Evolutionary conservation across 257 asterid genomes (phyloP).

Genomic region (Nicotiana obtusifolia): DNA sequence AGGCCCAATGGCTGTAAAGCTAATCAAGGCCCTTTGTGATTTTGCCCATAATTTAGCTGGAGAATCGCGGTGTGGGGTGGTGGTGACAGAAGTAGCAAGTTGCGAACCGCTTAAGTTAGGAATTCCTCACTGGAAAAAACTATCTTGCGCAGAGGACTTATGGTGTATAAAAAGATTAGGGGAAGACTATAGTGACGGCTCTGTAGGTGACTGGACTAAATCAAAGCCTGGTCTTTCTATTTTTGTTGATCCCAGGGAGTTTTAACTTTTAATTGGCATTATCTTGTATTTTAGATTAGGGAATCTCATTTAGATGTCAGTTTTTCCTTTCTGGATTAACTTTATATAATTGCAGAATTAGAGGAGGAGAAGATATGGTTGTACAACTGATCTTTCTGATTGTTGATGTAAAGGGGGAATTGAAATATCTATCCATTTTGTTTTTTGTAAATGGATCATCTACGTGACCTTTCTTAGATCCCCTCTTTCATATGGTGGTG

Average conservation of each 20-base stretch:
- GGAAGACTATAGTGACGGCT: slow-evolving; percentile 66
- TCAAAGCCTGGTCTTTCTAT: slow-evolving; percentile 63
- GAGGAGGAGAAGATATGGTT: background rate
- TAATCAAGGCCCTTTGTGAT: slow-evolving; percentile 37
- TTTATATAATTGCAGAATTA: background rate
- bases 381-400: background rate
- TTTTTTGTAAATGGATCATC: background rate
- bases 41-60: slow-evolving; percentile 62
- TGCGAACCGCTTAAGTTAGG: slow-evolving; percentile 62
- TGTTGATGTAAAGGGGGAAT: background rate
- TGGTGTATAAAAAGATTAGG: slow-evolving; percentile 83
- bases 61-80: slow-evolving; percentile 64
- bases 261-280: slow-evolving; percentile 15
- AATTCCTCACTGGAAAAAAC: slow-evolving; percentile 71
- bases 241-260: slow-evolving; percentile 93
- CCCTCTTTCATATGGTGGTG: background rate
- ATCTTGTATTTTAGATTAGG: background rate
- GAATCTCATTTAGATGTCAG: background rate
- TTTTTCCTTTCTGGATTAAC: background rate
- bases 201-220: slow-evolving; percentile 86
- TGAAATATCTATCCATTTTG: background rate
- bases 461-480: background rate
- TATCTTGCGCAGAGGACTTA: slow-evolving; percentile 78
- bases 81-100: slow-evolving; percentile 79
- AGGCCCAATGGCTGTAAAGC: slow-evolving; percentile 45